Conservation (phyloP, 2,329 filamentous ascomycete genomes). For the Fusarium sublunatum region DNA sequence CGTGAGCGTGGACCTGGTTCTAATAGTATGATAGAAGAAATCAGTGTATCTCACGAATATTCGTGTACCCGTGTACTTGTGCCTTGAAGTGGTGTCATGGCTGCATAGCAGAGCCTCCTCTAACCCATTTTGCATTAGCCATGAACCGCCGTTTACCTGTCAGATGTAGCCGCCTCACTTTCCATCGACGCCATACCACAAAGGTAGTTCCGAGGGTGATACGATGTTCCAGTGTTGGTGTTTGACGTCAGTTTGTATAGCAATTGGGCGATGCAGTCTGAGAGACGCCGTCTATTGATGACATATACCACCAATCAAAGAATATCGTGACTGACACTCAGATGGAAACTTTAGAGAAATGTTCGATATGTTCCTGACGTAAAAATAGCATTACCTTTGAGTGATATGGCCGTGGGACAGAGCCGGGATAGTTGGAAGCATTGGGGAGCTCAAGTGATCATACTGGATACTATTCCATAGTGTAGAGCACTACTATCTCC, state of each 20-base stretch:
- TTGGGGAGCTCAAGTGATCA: too few relatives aligned
- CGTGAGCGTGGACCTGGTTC: not conserved
- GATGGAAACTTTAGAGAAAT: too few relatives aligned
- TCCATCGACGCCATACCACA: slow-evolving; percentile 22
- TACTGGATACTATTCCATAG: too few relatives aligned
- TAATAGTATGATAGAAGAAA: slow-evolving; percentile 1
- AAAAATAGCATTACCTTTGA: too few relatives aligned
- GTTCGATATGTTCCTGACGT: too few relatives aligned
- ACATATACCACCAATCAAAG: too few relatives aligned
- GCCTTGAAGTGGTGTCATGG: slow-evolving; percentile 22
- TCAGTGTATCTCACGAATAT: not conserved
- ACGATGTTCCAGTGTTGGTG: too few relatives aligned
- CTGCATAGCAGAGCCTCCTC: slow-evolving; percentile 31
- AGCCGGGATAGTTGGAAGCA: too few relatives aligned
- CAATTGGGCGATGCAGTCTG: not conserved
- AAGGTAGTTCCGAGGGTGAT: not conserved
- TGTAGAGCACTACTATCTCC: too few relatives aligned
- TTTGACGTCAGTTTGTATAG: not conserved
- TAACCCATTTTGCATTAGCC: slow-evolving; percentile 35
- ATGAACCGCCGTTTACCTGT: slow-evolving; percentile 17
- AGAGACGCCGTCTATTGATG: too few relatives aligned
- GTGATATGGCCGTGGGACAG: too few relatives aligned
- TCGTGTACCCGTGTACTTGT: not conserved
- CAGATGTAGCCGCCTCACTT: slow-evolving; percentile 24
- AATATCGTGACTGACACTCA: too few relatives aligned